Evolutionary conservation across 768 basidiomycete genomes (phyloP).

Genomic region (Clavulina sp.): DNA sequence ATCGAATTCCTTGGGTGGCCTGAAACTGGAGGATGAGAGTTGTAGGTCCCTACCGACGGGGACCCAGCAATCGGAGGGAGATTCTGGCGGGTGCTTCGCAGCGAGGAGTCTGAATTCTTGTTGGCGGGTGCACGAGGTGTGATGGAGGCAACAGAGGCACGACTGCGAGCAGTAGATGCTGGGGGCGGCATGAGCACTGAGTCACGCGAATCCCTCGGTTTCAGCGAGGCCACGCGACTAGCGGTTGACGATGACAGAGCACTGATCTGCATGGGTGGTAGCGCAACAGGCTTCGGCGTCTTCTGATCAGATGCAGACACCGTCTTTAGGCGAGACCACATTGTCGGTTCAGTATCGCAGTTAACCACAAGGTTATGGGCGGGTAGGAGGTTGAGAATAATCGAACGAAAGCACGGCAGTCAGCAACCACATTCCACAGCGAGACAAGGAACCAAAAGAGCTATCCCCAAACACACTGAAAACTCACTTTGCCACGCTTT

Average conservation of each 20-base stretch:
- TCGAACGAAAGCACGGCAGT: no score
- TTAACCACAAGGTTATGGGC: slow-evolving; percentile 5
- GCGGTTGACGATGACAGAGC: slow-evolving; percentile 68
- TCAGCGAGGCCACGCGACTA: slow-evolving; percentile 65
- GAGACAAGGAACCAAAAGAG: neutral
- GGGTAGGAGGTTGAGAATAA: no score
- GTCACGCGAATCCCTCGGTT: slow-evolving; percentile 30
- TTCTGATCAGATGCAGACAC: slow-evolving; percentile 67
- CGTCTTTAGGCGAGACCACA: no score
- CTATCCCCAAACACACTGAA: neutral
- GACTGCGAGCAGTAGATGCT: slow-evolving; percentile 8
- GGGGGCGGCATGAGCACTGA: slow-evolving; percentile 25
- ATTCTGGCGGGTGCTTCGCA: slow-evolving; percentile 48
- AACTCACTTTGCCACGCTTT: slow-evolving; percentile 72
- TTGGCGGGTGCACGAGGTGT: slow-evolving; percentile 67
- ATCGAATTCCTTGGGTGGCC: neutral
- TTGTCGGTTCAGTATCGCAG: no score
- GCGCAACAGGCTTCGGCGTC: slow-evolving; percentile 36
- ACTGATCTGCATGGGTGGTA: slow-evolving; percentile 85
- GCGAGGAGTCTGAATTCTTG: slow-evolving; percentile 68
- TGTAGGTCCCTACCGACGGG: slow-evolving; percentile 60
- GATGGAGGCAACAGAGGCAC: slow-evolving; percentile 31
- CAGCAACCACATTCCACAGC: no score
- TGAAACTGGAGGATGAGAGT: slow-evolving; percentile 4
- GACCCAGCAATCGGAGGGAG: slow-evolving; percentile 89